Base-by-base conservation (phyloP, 768 basidiomycete genomes). In the Hortiboletus campestris region DNA sequence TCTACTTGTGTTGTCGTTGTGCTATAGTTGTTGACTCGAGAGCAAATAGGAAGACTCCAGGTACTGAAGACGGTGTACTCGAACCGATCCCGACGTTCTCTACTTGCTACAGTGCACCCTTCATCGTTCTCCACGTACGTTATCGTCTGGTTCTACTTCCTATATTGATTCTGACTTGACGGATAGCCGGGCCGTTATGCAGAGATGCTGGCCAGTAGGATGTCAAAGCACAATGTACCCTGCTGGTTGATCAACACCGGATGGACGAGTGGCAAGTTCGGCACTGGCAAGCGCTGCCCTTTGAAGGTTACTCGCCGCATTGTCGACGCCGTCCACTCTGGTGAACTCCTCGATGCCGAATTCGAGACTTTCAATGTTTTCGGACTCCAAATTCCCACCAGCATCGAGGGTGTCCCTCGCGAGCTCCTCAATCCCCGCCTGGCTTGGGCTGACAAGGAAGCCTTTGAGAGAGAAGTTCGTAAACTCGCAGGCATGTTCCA, bases 201-300 rank as follows among this genome's bases (percentile, higher is more conserved):
- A 40, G 82, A 88, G 73, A 99, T 99, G 97, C 81, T 99, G 63
- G 94, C 96, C 0, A 88, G 92, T 62, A 85, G 90, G 66, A 98
- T 99, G 95, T 75, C 86, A 54, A 83, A 86, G 74, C 80, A 90
- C 78, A 82, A 91, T 52, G 94, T 94, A 64, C 75, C 94, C 74
- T 97, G 95, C 80, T 99, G 94, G 93, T 81, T 98, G 69, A 90
- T 99, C 84, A 98, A 99, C 87, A 99, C 96, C 3, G 96, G 91
- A 58, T 95, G 92, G 92, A 89, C 91, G 49, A 88, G 91, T 53
- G 96, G 96, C 72, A 93, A 92, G 73, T 99, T 85, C 72, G 96
- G 96, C 46, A 77, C 78, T 16, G 96, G 95, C 63, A 91, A 90
- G 76, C 91, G 96, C 60, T 99, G 96, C 84, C 89, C 96, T 19